phyloP scores from a whole-genome alignment of 441 rosid species.

The Populus trichocarpa region DNA sequence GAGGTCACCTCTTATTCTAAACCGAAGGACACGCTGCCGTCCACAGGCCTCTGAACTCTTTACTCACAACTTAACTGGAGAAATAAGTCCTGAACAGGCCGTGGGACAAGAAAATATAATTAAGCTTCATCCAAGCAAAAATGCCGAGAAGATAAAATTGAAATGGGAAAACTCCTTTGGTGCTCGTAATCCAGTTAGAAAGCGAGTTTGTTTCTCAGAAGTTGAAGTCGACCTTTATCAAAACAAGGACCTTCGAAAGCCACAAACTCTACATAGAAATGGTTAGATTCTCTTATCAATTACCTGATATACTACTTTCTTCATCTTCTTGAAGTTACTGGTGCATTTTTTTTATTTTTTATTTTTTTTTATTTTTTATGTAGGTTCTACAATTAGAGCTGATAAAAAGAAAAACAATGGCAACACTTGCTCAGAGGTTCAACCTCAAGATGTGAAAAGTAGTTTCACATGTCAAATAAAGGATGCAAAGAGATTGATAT shows the following conservation, averaged over 20 bases:
- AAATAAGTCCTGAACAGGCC: constrained; percentile 18
- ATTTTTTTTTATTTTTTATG: not conserved
- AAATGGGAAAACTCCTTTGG: not conserved
- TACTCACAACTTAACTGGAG: constrained; percentile 16
- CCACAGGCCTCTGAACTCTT: constrained; percentile 29
- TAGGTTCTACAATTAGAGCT: constrained; percentile 26
- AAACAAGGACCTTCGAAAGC: constrained; percentile 20
- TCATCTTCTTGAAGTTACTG: constrained; percentile 3
- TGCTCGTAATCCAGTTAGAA: constrained; percentile 23
- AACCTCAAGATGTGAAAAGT: constrained; percentile 18
- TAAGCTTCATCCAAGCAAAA: constrained; percentile 16
- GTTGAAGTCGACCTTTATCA: constrained; percentile 22
- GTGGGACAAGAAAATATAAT: constrained; percentile 21
- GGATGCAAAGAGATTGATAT: constrained; percentile 30
- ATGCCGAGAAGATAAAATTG: constrained; percentile 15
- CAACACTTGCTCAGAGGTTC: constrained; percentile 20
- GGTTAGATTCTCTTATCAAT: constrained; percentile 19
- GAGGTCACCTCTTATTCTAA: constrained; percentile 29
- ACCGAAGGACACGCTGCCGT: constrained; percentile 20
- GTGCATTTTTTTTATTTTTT: not conserved
- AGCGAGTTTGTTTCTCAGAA: constrained; percentile 43
- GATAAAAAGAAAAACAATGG: constrained; percentile 28
- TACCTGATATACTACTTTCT: not conserved
- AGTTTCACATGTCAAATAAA: constrained; percentile 15
- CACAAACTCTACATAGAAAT: constrained; percentile 18